Percentiles rank a stretch among this genome's conserved stretches.
phyloP scores from a whole-genome alignment of 371 early-diverging fungal genomes.

The Umbelopsis sp. region DNA sequence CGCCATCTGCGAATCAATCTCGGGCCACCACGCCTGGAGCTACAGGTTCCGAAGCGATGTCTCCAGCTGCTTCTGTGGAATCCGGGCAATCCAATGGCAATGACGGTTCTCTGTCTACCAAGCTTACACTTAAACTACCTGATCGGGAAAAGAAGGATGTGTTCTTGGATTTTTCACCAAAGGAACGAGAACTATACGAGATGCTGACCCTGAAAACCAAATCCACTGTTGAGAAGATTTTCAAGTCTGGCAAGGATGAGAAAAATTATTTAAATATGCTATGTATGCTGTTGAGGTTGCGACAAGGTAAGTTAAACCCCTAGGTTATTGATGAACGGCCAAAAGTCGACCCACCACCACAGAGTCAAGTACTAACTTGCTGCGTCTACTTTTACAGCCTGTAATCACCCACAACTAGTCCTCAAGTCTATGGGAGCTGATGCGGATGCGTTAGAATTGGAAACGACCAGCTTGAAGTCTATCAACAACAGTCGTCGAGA shows the following conservation, averaged over 20 bases:
- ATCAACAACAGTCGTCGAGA: constrained; percentile 7
- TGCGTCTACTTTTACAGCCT: constrained; percentile 34
- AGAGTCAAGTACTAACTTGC: not conserved
- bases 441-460: constrained; percentile 37
- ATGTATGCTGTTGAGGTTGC: constrained; percentile 56
- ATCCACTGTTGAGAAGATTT: constrained; percentile 40
- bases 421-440: constrained; percentile 65
- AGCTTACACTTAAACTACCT: constrained; percentile 60
- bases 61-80: constrained; percentile 9
- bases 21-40: constrained; percentile 6
- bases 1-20: constrained; percentile 1
- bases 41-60: not conserved
- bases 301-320: constrained; percentile 40
- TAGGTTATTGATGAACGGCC: too few relatives aligned
- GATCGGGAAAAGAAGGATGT: constrained; percentile 57
- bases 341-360: not conserved
- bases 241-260: constrained; percentile 47
- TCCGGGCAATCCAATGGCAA: constrained; percentile 6
- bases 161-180: constrained; percentile 48
- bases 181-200: constrained; percentile 68
- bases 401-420: constrained; percentile 78
- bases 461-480: constrained; percentile 19
- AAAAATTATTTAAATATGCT: constrained; percentile 63
- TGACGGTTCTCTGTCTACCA: constrained; percentile 23
- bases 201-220: constrained; percentile 55